Percentiles rank a stretch among this genome's conserved stretches.
These are phyloP conservation scores for Pezicula carpinea DNA, from an alignment of 2,329 filamentous ascomycete species.

Conservation along the genomic window DNA sequence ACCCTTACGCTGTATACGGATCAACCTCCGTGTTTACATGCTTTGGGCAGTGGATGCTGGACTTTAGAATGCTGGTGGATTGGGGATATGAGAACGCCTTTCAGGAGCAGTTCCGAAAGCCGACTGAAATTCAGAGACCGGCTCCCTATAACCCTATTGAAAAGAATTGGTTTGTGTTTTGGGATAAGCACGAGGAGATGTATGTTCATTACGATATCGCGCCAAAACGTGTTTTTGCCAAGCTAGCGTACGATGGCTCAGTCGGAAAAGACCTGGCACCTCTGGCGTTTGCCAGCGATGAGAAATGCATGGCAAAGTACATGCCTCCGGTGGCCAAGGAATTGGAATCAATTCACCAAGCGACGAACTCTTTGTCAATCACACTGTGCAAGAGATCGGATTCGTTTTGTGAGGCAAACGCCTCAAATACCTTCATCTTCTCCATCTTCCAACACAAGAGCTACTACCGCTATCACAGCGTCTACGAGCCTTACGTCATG, in stretches of 20 bases:
- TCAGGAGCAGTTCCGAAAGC: slow-evolving; percentile 20
- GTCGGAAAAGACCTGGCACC: slow-evolving; percentile 43
- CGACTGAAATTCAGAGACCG: slow-evolving; percentile 49
- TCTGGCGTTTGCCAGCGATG: slow-evolving; percentile 32
- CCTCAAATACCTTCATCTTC: slow-evolving; percentile 49
- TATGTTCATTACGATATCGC: slow-evolving; percentile 50
- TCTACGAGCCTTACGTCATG: slow-evolving; percentile 53
- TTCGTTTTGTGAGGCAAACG: slow-evolving; percentile 34
- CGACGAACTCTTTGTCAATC: slow-evolving; percentile 52
- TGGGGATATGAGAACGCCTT: slow-evolving; percentile 32
- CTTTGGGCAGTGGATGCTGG: slow-evolving; percentile 52
- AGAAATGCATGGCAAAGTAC: slow-evolving; percentile 40
- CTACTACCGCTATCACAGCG: slow-evolving; percentile 41
- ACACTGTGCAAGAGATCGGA: slow-evolving; percentile 49
- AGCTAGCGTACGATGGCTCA: slow-evolving; percentile 39
- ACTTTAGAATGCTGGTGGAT: slow-evolving; percentile 45
- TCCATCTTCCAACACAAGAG: slow-evolving; percentile 52
- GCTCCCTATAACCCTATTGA: slow-evolving; percentile 41
- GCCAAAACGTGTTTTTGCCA: slow-evolving; percentile 45
- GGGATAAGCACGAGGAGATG: slow-evolving; percentile 41
- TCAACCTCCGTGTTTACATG: slow-evolving; percentile 50
- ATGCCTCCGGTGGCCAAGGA: slow-evolving; percentile 34
- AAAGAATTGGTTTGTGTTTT: slow-evolving; percentile 62
- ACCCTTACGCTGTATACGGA: slow-evolving; percentile 48
- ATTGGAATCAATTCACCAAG: slow-evolving; percentile 50